phyloP scores from a whole-genome alignment of 129 eudicot genomes.

The Gnaphalium uliginosum region DNA sequence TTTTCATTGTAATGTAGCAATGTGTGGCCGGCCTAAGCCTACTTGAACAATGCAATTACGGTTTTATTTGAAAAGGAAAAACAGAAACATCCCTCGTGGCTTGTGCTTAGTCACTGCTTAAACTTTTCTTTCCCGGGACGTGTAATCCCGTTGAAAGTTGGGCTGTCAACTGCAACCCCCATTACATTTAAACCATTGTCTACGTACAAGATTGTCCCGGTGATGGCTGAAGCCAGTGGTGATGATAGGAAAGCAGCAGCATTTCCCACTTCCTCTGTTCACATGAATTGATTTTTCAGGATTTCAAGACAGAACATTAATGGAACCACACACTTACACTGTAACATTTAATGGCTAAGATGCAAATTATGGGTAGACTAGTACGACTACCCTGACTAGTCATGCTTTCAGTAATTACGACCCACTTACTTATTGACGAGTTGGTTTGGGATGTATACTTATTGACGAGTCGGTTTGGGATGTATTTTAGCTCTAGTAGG shows the following conservation, averaged over 20 bases:
- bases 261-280: constrained; percentile 20
- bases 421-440: no score
- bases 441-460: no score
- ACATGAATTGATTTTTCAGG: neutral
- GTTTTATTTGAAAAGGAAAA: neutral
- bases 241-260: constrained; percentile 32
- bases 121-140: constrained; percentile 33
- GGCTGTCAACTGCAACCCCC: constrained; percentile 68
- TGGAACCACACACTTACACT: no score
- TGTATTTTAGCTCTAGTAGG: no score
- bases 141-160: constrained; percentile 41
- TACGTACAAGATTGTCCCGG: constrained; percentile 57
- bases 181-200: constrained; percentile 68
- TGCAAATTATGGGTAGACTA: no score
- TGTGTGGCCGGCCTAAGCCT: neutral
- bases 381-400: no score
- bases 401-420: no score
- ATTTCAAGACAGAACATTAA: no score
- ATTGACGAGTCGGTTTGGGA: no score
- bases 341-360: no score
- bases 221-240: constrained; percentile 71
- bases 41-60: neutral
- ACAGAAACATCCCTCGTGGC: neutral
- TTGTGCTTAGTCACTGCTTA: neutral
- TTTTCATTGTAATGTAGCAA: no score